These are phyloP conservation scores for Clavispora santaluciae DNA, from an alignment of 805 yeast species.

Conservation along the genomic window DNA sequence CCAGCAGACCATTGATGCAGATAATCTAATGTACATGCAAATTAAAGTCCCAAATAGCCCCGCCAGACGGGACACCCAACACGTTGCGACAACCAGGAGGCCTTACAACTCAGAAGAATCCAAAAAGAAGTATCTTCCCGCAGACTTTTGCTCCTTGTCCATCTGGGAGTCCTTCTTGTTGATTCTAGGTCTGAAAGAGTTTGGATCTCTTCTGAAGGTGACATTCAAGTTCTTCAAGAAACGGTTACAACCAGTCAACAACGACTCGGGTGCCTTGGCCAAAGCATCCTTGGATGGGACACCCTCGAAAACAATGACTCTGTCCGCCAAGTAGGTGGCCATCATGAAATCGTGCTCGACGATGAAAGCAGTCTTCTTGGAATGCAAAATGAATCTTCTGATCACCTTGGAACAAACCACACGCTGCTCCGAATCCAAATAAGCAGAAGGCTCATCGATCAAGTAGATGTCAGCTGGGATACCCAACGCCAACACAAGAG, in stretches of 20 bases:
- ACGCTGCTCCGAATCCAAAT: conserved; percentile 99
- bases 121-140: conserved; percentile 95
- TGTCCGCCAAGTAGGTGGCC: conserved; percentile 99
- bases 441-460: conserved; percentile 98
- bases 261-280: conserved; percentile 87
- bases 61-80: conserved; percentile 2
- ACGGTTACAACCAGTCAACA: conserved; percentile 94
- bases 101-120: conserved; percentile 50
- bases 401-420: conserved; percentile 97
- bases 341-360: conserved; percentile 99
- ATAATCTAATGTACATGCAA: conserved; percentile 17
- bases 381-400: conserved; percentile 91
- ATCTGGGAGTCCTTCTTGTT: conserved; percentile 96
- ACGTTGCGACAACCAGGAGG: conserved; percentile 5
- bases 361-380: conserved; percentile 97
- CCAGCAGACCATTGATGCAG: conserved; percentile 8
- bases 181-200: conserved; percentile 96
- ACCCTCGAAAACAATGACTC: conserved; percentile 98
- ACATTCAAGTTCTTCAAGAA: conserved; percentile 96
- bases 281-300: conserved; percentile 77
- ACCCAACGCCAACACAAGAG: conserved; percentile 93
- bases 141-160: conserved; percentile 94
- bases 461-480: conserved; percentile 91
- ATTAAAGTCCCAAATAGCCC: conserved; percentile 9
- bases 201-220: conserved; percentile 99